Base-by-base conservation (phyloP, 1,139 yeast genomes). In the Wickerhamomyces sp. region DNA sequence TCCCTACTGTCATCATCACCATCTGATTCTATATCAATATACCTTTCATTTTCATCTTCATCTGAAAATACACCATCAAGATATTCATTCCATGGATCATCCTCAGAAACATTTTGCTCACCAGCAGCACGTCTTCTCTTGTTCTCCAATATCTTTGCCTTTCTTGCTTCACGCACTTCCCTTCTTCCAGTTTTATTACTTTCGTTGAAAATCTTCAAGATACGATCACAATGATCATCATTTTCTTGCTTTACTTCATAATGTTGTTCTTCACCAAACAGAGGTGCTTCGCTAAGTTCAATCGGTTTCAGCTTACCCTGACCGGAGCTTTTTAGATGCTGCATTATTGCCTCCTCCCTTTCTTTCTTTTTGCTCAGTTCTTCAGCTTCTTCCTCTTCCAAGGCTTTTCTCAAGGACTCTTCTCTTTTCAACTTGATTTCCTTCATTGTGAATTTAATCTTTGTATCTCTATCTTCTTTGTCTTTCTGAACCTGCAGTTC, bases 51-150 rank as follows among this genome's bases (percentile, higher is more conserved):
- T 3, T 37, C 34, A 6, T 39, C 41, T 23, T 44, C 46, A 41
- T 41, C 46, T 7, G 45, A 41, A 31, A 41, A 41, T 6, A n/a
- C 4, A 26, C 45, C 45, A 41, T 45, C 45, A 2, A 41, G 27
- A 6, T 33, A 36, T 10, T 27, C 10, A 27, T 14, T 26, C 9
- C 26, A 45, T 6, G 13, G 29, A 27, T 45, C 46, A 33, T 43
- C 48, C 8, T 38, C 40, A 32, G 44, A 39, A 15, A 43, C 34
- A 32, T 40, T 34, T 11, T 27, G 6, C 36, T 40, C 48, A 14
- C 41, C 45, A 11, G 27, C 35, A 2, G 26, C 27, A 32, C 40
- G 39, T 38, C 42, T 37, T 10, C 7, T 29, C 6, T 18, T 27
- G 29, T 40, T 43, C 7, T 15, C 31, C 13, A n/a, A 11, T 29